Conservation (phyloP, 768 basidiomycete genomes). For the Dioszegia hungarica region DNA sequence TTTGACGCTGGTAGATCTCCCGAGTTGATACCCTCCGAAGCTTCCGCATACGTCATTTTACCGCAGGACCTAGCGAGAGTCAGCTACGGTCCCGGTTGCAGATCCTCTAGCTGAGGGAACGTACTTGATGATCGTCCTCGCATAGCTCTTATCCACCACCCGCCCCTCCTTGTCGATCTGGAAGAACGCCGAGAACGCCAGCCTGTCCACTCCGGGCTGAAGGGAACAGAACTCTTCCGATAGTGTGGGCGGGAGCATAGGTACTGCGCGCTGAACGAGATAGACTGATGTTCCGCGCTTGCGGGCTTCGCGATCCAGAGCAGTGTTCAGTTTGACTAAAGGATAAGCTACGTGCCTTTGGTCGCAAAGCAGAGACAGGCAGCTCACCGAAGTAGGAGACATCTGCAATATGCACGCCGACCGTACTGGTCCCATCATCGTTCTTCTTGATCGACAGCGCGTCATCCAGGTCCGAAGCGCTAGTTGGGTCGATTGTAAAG, state of each 20-base stretch:
- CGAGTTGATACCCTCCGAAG: slow-evolving; percentile 76
- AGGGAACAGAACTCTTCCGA: slow-evolving; percentile 92
- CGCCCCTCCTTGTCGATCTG: slow-evolving; percentile 77
- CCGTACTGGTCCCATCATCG: slow-evolving; percentile 85
- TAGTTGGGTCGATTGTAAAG: slow-evolving; percentile 88
- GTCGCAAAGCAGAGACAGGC: slow-evolving; percentile 51
- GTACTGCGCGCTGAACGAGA: slow-evolving; percentile 89
- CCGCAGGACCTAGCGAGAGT: slow-evolving; percentile 63
- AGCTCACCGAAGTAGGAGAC: slow-evolving; percentile 71
- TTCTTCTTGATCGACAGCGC: slow-evolving; percentile 83
- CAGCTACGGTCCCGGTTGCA: background rate
- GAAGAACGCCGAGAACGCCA: slow-evolving; percentile 85
- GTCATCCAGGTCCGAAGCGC: slow-evolving; percentile 90
- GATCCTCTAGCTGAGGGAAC: slow-evolving; percentile 15
- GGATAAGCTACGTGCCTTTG: background rate
- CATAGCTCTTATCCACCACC: slow-evolving; percentile 84
- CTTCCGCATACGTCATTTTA: slow-evolving; percentile 76
- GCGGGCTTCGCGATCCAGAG: slow-evolving; percentile 95
- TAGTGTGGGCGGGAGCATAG: slow-evolving; percentile 92
- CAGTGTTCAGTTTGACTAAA: slow-evolving; percentile 56
- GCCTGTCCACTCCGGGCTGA: slow-evolving; percentile 76
- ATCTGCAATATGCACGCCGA: slow-evolving; percentile 94
- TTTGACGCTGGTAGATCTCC: slow-evolving; percentile 55
- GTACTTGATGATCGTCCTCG: slow-evolving; percentile 84
- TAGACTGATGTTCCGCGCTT: slow-evolving; percentile 97